Evolutionary conservation across 371 early-diverging fungal genomes (phyloP), one percentile per base, ranked within the genome.

Genomic region (Mortierella sp.): DNA sequence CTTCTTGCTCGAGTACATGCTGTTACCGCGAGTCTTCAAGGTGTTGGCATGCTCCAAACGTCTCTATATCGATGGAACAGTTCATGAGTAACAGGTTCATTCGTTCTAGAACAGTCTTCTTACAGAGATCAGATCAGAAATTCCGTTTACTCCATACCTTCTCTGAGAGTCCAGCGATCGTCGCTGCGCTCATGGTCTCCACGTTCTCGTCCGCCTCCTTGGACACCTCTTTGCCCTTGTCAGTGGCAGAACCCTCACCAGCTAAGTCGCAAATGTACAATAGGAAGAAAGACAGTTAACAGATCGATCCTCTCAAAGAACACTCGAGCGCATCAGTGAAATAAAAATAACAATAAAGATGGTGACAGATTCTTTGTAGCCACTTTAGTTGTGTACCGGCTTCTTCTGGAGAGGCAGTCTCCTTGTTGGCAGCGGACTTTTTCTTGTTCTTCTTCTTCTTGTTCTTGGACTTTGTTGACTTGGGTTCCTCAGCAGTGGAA

Each of bases 1-100:
- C 73, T 92, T 90, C 78, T 89, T 90, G 71, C 88, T 87, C 37
- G 87, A 86, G 80, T 92, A 98, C 72, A 90, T 87, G 65, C 87
- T 87, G 85, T 98, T 98, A 43, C 98, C 98, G 26, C 90, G 84
- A 55, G 84, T 83, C 84, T 98, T 97, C 56, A 96, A 88, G 17
- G 83, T 58, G 71, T 88, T 84, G 28, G 94, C 92, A 41, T 88
- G 83, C 60, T 90, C 88, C 59, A 72, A 78, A 60, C 86, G 86
- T 78, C 86, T 79, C 90, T 90, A 79, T 21, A 26, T 23, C 23
- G n/a, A 52, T 0, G 19, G 50, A 21, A 14, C 12, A 64, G 34
- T 51, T 56, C n/a, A n/a, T n/a, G n/a, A 28, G 24, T 44, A 21
- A 51, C 11, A 15, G 6, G 11, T 34, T 34, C 37, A 11, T 44